phyloP scores from a whole-genome alignment of 2,329 filamentous ascomycete genomes.

The Thielaviopsis populi region DNA sequence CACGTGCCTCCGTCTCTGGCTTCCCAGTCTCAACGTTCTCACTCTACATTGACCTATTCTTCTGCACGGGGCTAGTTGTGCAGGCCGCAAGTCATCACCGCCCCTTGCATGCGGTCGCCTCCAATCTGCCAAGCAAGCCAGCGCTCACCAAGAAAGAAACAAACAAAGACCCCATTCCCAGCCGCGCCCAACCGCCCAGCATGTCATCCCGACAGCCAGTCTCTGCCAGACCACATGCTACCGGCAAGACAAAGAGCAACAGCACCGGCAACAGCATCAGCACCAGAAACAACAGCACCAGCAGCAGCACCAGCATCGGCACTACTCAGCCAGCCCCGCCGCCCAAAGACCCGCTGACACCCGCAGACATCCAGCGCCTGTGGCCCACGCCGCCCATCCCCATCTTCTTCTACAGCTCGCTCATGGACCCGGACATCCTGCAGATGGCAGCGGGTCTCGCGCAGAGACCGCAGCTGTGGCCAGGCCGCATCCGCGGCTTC shows the following conservation, averaged over 20 bases:
- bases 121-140: no score
- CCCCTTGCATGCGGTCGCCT: no score
- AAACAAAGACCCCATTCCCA: no score
- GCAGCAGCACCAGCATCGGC: neutral
- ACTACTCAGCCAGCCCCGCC: neutral
- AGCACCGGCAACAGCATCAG: neutral
- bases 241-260: neutral
- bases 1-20: no score
- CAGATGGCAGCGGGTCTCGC: slow-evolving; percentile 10
- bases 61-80: no score
- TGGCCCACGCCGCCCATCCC: slow-evolving; percentile 6
- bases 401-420: slow-evolving; percentile 13
- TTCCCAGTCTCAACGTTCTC: no score
- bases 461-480: neutral
- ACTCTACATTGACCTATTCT: no score
- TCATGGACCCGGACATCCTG: slow-evolving; percentile 13
- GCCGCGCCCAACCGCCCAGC: no score
- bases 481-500: slow-evolving; percentile 6
- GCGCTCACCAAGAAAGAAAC: no score
- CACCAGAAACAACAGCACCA: neutral
- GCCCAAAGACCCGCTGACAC: neutral
- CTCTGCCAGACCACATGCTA: no score
- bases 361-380: neutral
- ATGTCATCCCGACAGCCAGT: no score
- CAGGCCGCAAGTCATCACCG: no score